Evolutionary conservation across 2,329 filamentous ascomycete genomes (phyloP).

Genomic region (Byssochlamys sp.): DNA sequence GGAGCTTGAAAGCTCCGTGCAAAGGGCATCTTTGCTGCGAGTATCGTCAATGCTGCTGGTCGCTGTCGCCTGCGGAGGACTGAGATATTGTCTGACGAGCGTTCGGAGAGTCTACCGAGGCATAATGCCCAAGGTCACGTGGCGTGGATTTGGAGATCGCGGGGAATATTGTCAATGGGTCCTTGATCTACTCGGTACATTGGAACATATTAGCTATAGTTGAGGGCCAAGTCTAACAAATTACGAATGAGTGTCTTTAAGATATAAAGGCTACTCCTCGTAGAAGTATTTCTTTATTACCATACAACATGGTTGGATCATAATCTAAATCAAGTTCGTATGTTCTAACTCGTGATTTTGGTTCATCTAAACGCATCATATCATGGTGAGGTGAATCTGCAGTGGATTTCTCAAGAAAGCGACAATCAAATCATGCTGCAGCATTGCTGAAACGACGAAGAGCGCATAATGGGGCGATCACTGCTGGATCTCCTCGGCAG

Average conservation of each 20-base stretch:
- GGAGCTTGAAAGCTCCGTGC: background rate
- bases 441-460: background rate
- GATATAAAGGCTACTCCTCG: background rate
- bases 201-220: too few species aligned
- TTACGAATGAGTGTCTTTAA: too few species aligned
- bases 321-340: background rate
- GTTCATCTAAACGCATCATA: background rate
- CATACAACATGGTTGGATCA: background rate
- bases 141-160: background rate
- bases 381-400: background rate
- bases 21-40: background rate
- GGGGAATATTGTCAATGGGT: background rate
- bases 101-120: background rate
- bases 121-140: background rate
- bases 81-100: background rate
- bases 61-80: background rate
- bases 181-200: background rate
- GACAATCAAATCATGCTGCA: background rate
- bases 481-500: slow-evolving; percentile 23
- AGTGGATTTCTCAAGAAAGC: background rate
- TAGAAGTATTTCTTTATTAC: background rate
- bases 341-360: background rate
- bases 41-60: background rate
- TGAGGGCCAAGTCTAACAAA: background rate
- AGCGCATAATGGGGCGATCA: background rate